phyloP scores from a whole-genome alignment of 73 alveolate genomes.

The Paramecium caudatum region DNA sequence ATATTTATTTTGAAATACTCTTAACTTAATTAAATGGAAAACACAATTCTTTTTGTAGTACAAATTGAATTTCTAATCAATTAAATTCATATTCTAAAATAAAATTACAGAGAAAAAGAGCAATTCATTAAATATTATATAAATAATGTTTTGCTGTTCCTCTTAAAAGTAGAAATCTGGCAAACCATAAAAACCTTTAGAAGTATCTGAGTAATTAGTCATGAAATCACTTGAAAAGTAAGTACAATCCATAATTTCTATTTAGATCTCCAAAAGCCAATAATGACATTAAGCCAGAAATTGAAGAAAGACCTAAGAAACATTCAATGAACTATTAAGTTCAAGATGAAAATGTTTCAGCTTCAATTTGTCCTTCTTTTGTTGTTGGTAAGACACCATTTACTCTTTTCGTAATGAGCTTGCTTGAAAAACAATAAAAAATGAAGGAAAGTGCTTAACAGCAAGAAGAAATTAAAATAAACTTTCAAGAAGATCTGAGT shows the following conservation, averaged over 20 bases:
- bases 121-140: too few relatives aligned
- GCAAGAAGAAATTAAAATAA: slow-evolving; percentile 12
- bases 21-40: too few relatives aligned
- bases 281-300: not conserved
- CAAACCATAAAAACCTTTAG: not conserved
- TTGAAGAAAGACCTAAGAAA: slow-evolving; percentile 34
- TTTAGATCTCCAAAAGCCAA: slow-evolving; percentile 30
- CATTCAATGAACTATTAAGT: slow-evolving; percentile 8
- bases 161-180: not conserved
- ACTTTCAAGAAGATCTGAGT: slow-evolving; percentile 4
- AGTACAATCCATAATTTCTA: too few relatives aligned
- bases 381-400: slow-evolving; percentile 30
- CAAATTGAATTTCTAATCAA: too few relatives aligned
- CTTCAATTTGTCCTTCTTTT: slow-evolving; percentile 21
- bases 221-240: too few relatives aligned
- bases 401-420: slow-evolving; percentile 46
- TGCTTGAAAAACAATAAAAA: slow-evolving; percentile 27
- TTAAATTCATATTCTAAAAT: too few relatives aligned
- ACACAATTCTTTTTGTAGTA: too few relatives aligned
- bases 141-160: slow-evolving; percentile 47
- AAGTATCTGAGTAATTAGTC: not conserved
- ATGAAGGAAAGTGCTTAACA: not conserved
- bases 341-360: slow-evolving; percentile 10
- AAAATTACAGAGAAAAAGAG: too few relatives aligned
- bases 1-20: too few relatives aligned